These are phyloP conservation scores for Paracoccidioides lutzii DNA, from an alignment of 2,329 filamentous ascomycete genomes.

Conservation along the genomic window DNA sequence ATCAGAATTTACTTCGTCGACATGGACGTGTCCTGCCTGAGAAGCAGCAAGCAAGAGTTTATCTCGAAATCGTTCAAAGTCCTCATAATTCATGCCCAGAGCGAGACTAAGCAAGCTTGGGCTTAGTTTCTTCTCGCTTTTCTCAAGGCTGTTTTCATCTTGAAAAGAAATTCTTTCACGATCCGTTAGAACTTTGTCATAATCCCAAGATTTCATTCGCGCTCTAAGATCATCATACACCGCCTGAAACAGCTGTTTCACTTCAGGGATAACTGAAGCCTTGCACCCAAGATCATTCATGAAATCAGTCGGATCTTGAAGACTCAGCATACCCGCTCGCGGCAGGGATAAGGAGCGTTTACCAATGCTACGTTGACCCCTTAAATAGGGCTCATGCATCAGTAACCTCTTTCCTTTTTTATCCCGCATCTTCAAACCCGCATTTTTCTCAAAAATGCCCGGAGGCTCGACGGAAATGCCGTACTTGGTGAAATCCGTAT, in stretches of 20 bases:
- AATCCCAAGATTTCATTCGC: conserved; percentile 17
- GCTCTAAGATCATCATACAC: conserved; percentile 17
- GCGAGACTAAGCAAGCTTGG: conserved; percentile 7
- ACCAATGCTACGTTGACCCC: conserved; percentile 29
- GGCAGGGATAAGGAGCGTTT: conserved; percentile 24
- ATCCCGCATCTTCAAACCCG: conserved; percentile 9
- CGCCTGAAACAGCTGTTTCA: conserved; percentile 32
- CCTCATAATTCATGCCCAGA: conserved; percentile 10
- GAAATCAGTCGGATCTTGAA: conserved; percentile 48
- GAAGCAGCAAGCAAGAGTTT: conserved; percentile 5
- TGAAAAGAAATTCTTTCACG: neutral
- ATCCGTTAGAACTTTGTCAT: neutral
- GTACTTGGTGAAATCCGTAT: conserved; percentile 32
- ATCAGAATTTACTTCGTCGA: neutral
- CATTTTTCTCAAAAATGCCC: conserved; percentile 30
- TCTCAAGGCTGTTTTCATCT: neutral
- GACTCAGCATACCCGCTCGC: conserved; percentile 32
- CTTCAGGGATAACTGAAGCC: conserved; percentile 36
- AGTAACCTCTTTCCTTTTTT: neutral
- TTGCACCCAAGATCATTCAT: conserved; percentile 45
- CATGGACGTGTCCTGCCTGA: neutral
- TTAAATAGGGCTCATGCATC: conserved; percentile 14
- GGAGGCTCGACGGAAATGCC: conserved; percentile 41
- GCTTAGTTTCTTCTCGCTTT: neutral
- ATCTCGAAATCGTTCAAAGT: conserved; percentile 10